These are phyloP conservation scores for Pterulicium gracile DNA, from an alignment of 1,284 basidiomycete genomes.

Conservation along the genomic window DNA sequence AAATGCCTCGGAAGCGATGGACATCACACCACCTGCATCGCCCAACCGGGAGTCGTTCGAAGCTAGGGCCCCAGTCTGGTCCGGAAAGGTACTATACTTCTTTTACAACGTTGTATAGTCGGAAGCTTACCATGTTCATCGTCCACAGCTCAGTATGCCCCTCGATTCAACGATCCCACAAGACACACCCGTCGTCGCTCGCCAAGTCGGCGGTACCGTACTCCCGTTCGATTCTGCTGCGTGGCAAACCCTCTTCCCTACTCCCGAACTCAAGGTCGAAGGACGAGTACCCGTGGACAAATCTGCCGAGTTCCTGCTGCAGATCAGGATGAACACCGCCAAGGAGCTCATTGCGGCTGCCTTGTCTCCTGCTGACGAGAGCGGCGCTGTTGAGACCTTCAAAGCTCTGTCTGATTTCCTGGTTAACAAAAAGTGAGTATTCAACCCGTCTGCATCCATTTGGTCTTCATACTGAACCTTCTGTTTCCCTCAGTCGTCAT, in stretches of 20 bases:
- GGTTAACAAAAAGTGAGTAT: conserved; percentile 64
- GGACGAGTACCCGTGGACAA: conserved; percentile 73
- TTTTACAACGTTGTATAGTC: conserved; percentile 6
- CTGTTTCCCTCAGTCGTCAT: conserved; percentile 51
- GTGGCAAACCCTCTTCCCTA: conserved; percentile 68
- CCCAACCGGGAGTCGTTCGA: conserved; percentile 38
- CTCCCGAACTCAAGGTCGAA: conserved; percentile 55
- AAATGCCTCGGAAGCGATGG: background rate
- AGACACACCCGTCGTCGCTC: conserved; percentile 52
- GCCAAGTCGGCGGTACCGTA: conserved; percentile 58
- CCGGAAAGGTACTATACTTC: conserved; percentile 43
- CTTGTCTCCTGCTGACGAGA: conserved; percentile 42
- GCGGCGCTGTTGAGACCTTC: conserved; percentile 36
- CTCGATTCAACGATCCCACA: conserved; percentile 58
- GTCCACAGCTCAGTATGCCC: conserved; percentile 60
- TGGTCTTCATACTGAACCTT: conserved; percentile 7
- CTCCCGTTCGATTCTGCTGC: conserved; percentile 43
- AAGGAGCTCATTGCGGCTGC: conserved; percentile 74
- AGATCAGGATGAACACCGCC: conserved; percentile 62
- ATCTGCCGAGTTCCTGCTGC: conserved; percentile 65
- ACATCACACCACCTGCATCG: conserved; percentile 6
- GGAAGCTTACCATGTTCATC: conserved; percentile 10
- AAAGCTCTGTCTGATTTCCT: conserved; percentile 60
- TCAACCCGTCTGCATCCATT: conserved; percentile 3
- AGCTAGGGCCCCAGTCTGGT: conserved; percentile 50